A percentile compares a stretch with the other conserved stretches of the same genome.
phyloP scores from a whole-genome alignment of 2,329 filamentous ascomycete species.

The Lachnellula arida region DNA sequence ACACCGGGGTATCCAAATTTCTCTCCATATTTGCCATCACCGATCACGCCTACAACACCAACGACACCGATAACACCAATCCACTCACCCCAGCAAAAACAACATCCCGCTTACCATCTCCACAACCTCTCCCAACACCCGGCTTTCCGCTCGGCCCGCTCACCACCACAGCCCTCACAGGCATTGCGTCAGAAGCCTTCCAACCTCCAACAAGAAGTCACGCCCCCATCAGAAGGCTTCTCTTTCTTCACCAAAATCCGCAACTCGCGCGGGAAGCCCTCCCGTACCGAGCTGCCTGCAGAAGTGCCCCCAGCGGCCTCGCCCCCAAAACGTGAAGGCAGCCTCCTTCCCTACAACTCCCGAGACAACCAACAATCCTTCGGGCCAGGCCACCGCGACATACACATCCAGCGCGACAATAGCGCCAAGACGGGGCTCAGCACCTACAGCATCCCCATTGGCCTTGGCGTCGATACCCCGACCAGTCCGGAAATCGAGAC shows the following conservation, averaged over 20 bases:
- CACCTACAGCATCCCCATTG: conserved; percentile 21
- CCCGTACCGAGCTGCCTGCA: background rate
- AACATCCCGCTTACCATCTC: conserved; percentile 19
- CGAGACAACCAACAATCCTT: background rate
- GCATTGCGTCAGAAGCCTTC: background rate
- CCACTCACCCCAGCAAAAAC: conserved; percentile 9
- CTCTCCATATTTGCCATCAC: conserved; percentile 3
- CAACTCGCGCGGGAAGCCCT: background rate
- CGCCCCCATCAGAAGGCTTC: background rate
- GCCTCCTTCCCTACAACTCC: conserved; percentile 1
- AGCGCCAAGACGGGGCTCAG: conserved; percentile 4
- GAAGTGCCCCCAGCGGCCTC: background rate
- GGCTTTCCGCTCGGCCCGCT: conserved; percentile 11
- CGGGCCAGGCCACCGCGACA: background rate
- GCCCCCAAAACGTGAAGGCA: background rate
- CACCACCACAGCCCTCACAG: background rate
- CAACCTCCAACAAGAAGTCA: conserved; percentile 5
- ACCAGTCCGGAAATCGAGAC: background rate
- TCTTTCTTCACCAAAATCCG: background rate
- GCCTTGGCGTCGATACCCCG: conserved; percentile 16
- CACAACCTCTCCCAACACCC: conserved; percentile 17
- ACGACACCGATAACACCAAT: conserved; percentile 12
- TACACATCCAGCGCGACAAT: background rate
- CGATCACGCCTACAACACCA: conserved; percentile 1
- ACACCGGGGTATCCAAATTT: conserved; percentile 10